Percentiles rank a stretch among this genome's conserved stretches.
These are phyloP conservation scores for Craspedostauros australis DNA, from an alignment of 108 stramenopile genomes.

Conservation along the genomic window DNA sequence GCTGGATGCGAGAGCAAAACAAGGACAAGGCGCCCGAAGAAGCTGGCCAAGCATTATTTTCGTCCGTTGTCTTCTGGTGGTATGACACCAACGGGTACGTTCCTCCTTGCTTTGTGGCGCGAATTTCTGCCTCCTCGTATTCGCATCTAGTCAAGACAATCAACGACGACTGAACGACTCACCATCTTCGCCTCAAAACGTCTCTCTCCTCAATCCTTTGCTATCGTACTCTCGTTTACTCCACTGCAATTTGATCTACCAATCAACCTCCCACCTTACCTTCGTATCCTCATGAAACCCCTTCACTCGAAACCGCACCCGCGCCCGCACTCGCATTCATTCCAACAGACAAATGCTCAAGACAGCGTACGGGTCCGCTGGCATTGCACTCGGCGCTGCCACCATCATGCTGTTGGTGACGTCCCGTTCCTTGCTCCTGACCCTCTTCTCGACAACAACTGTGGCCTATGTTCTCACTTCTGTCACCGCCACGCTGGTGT, in stretches of 20 bases:
- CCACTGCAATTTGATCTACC: background rate
- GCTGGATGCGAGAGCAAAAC: conserved; percentile 22
- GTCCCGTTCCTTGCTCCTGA: conserved; percentile 37
- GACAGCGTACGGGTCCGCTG: conserved; percentile 32
- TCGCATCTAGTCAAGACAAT: no score
- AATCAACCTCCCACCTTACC: background rate
- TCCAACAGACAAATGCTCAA: conserved; percentile 25
- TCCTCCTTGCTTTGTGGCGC: no score
- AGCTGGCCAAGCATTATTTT: conserved; percentile 17
- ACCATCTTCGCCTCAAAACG: no score
- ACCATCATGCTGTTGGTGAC: conserved; percentile 36
- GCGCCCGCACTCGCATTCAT: background rate
- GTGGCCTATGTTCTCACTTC: conserved; percentile 43
- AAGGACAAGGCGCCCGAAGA: conserved; percentile 17
- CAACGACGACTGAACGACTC: no score
- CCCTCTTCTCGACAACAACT: conserved; percentile 30
- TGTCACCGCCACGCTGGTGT: conserved; percentile 42
- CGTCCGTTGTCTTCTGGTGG: conserved; percentile 38
- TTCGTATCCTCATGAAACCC: background rate
- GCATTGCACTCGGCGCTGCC: conserved; percentile 29
- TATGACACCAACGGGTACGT: conserved; percentile 47
- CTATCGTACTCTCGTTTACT: no score
- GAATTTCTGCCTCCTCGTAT: no score
- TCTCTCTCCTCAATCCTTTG: no score
- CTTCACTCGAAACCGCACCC: background rate